Base-by-base conservation (phyloP, 2,329 filamentous ascomycete species). In the Shiraia bambusicola region DNA sequence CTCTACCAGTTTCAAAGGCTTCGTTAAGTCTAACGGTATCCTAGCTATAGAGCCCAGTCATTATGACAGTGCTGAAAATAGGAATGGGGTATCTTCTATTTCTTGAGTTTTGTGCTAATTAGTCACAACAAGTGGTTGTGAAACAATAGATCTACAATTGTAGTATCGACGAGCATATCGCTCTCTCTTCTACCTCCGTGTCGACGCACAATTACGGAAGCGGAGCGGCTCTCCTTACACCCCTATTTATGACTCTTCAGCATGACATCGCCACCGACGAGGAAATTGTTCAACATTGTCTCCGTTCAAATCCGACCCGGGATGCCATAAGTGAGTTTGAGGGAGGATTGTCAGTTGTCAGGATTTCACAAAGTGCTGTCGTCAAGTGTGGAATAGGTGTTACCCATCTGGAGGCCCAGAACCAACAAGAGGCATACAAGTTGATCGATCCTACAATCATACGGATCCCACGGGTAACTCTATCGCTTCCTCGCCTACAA, bases 1-100 rank as follows among this genome's bases (percentile, higher is more conserved):
- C 35, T 50, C 50, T n/a, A n/a, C 47, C 6, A 25, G 29, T 14
- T 51, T 51, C 32, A 34, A 29, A 15, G 50, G 50, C 17, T 38
- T 31, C 32, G 41, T 53, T 15, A 47, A 50, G 33, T 50, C 50
- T 31, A 45, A 50, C 28, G 44, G 37, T 28, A 33, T n/a, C 12
- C 13, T 41, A 12, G 39, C 39, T 10, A 41, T 41, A 7, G 39
- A 41, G 39, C 42, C 45, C 8, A 22, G 35, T 5, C 49, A 51
- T 16, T 44, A 40, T 35, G 40, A 41, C 3, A 16, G n/a, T 13
- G 13, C 32, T 3, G 31, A 28, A 14, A 16, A n/a, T 16, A 11
- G 6, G 13, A 32, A 16, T 12, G 29, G 29, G 13, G 29, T 32
- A 3, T 28, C 24, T 13, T 36, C 31, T 15, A 15, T 39, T n/a